Base-by-base conservation (phyloP, 345 rosid species). In the Eucalyptus rudis region DNA sequence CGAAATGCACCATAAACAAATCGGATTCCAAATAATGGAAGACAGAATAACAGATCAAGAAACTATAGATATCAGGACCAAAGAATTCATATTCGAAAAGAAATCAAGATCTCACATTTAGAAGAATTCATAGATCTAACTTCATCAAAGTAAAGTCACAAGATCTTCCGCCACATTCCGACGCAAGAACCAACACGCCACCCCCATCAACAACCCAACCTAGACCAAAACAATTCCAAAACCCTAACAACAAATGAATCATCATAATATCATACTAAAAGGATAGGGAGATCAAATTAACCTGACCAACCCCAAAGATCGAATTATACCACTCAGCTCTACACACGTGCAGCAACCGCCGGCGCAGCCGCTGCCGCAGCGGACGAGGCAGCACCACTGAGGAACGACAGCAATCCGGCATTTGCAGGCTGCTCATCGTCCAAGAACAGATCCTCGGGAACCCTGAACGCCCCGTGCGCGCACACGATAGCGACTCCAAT, bases 381-480 rank as follows among this genome's bases (percentile, higher is more conserved):
- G 3, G 96, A 91, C 19, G 96, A 90, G 88, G 96, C 95, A 50
- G 95, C 94, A 16, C 94, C 94, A 7, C 97, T 96, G 45, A 96
- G 96, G 94, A 95, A 95, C 7, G 96, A 96, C 80, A 96, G 93
- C 49, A 96, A 91, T 68, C 97, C 98, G 4, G 95, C 88, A 62
- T 90, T 94, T 20, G 84, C 93, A 16, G 96, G 97, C 91, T 96
- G 96, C 86, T 96, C 97, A 17, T 96, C 98, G 87, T 96, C 99
- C 66, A 96, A 45, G 86, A 96, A 96, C 71, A 96, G 93, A 90
- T 96, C 99, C 92, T 96, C 99, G 3, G 98, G 99, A 86, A 94
- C 94, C 91, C 96, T 95, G 91, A 96, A 96, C 27, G 99, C 98
- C 11, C 98, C 99, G 43, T 96, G 99, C 11, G 94, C 86, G 89